Conservation (phyloP, 345 rosid species). For the Populus nigra region DNA sequence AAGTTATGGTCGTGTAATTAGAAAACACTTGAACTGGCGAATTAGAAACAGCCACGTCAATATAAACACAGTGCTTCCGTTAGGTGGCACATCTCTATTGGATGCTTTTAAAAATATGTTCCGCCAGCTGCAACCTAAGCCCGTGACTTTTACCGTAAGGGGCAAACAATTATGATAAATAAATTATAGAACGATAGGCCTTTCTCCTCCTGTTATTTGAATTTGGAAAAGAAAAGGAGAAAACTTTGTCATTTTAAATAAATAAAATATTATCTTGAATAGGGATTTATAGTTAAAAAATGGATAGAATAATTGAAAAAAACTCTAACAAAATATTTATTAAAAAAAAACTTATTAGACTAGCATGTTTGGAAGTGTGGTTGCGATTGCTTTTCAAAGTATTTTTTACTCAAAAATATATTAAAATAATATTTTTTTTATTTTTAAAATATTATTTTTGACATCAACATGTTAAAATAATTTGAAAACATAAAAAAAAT, state of each 20-base stretch:
- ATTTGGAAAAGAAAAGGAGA: neutral
- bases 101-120: neutral
- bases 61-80: rapidly evolving
- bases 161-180: neutral
- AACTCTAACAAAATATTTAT: too few relatives aligned
- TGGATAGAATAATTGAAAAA: neutral
- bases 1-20: neutral
- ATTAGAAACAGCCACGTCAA: slow-evolving; percentile 1
- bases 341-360: neutral
- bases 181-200: neutral
- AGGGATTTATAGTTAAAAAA: too few relatives aligned
- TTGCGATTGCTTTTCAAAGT: too few relatives aligned
- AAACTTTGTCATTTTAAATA: neutral
- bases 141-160: neutral
- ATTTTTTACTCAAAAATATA: too few relatives aligned
- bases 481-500: too few relatives aligned
- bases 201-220: neutral
- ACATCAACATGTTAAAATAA: too few relatives aligned
- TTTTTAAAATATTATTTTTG: too few relatives aligned
- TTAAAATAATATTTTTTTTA: too few relatives aligned
- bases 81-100: neutral
- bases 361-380: too few relatives aligned
- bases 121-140: neutral
- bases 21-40: neutral
- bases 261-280: neutral